Percentiles rank a stretch among this genome's conserved stretches.
Conservation (phyloP, 257 asterid species). For the Craterostigma plantagineum region DNA sequence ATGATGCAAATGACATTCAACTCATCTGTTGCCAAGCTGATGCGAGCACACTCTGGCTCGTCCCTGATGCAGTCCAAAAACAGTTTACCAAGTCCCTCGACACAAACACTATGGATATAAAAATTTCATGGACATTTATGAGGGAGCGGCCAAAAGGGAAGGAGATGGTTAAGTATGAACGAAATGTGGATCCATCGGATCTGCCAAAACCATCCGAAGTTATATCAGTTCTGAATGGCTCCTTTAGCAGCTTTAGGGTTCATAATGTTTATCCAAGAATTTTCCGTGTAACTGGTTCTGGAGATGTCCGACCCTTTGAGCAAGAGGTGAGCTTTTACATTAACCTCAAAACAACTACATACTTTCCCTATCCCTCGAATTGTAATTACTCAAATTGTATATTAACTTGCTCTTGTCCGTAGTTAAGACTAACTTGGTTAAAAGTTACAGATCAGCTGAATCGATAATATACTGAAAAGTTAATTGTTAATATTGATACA, state of each 20-base stretch:
- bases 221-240: slow-evolving; percentile 64
- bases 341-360: too few relatives aligned
- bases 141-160: slow-evolving; percentile 96
- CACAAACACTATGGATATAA: slow-evolving; percentile 35
- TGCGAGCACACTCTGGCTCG: slow-evolving; percentile 75
- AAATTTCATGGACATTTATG: slow-evolving; percentile 69
- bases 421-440: too few relatives aligned
- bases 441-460: too few relatives aligned
- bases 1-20: slow-evolving; percentile 65
- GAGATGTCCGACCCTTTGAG: slow-evolving; percentile 76
- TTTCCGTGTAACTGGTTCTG: slow-evolving; percentile 92
- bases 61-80: slow-evolving; percentile 65
- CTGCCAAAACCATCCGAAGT: slow-evolving; percentile 63
- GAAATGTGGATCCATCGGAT: slow-evolving; percentile 32
- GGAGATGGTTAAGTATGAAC: slow-evolving; percentile 79
- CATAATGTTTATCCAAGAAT: slow-evolving; percentile 56
- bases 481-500: too few relatives aligned
- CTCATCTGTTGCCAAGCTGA: slow-evolving; percentile 89
- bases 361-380: too few relatives aligned
- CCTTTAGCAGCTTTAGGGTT: slow-evolving; percentile 52
- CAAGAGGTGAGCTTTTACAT: slow-evolving; percentile 46
- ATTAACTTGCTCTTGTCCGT: too few relatives aligned
- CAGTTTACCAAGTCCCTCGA: slow-evolving; percentile 58
- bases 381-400: too few relatives aligned
- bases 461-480: too few relatives aligned